These are phyloP conservation scores for Salix exigua DNA, from an alignment of 345 rosid species.

Conservation along the genomic window DNA sequence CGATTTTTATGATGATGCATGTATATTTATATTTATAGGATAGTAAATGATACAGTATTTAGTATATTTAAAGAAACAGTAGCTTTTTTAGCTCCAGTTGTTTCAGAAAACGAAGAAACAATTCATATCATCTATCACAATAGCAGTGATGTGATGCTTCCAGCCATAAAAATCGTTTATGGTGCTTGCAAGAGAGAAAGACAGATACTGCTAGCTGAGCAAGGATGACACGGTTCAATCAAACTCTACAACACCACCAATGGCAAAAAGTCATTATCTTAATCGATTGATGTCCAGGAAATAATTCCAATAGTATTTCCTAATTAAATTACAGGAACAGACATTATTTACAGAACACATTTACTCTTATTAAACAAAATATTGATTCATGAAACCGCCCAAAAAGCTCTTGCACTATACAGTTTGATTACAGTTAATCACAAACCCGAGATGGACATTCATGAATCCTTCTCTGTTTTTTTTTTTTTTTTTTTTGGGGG, in stretches of 20 bases:
- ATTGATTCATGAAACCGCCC: conserved; percentile 18
- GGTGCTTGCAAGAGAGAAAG: background rate
- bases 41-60: no score
- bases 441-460: conserved; percentile 1
- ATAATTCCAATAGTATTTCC: background rate
- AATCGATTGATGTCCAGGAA: background rate
- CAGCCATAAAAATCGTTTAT: background rate
- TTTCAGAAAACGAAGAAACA: background rate
- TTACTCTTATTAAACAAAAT: conserved; percentile 5
- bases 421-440: conserved; percentile 18
- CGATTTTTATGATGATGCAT: no score
- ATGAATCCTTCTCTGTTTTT: conserved; percentile 4
- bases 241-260: background rate
- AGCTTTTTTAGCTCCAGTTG: background rate
- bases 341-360: background rate
- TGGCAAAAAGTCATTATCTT: background rate
- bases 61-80: no score
- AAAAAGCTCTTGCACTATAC: conserved; percentile 6
- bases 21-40: no score
- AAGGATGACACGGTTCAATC: background rate
- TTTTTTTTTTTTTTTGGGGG: background rate
- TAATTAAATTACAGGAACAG: background rate
- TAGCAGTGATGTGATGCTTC: conserved; percentile 14
- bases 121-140: background rate
- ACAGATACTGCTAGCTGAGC: background rate